Evolutionary conservation across 768 basidiomycete species (phyloP), one percentile per base, ranked within the genome.

Genomic region (Kwoniella dendrophila): DNA sequence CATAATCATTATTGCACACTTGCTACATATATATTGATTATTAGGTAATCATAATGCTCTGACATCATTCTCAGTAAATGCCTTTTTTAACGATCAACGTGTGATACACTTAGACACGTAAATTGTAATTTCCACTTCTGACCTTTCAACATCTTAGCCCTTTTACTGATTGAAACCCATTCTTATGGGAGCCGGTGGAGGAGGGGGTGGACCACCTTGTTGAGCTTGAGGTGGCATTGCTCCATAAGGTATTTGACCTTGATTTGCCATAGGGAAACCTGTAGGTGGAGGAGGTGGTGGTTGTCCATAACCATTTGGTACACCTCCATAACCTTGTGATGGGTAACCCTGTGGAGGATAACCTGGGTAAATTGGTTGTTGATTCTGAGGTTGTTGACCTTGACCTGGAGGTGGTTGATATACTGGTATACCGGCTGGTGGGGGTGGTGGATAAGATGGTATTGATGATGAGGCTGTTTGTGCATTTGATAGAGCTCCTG

Each of bases 401-500:
- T n/a, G n/a, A n/a, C n/a, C n/a, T n/a, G n/a, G n/a, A n/a, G n/a
- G n/a, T n/a, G 74, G 71, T 57, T 76, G 75, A 51, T 75, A 78
- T 32, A 77, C 73, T 53, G 77, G 74, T 38, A 78, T 72, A 3
- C 78, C 77, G 36, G 69, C 64, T 32, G 78, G 77, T 24, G 75
- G 75, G 32, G 73, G 66, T 26, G 71, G 62, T 18, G 56, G 45
- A 24, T 56, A 56, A 26, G 56, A 32, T 20, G 50, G 72, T 12
- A 45, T 38, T 4, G 60, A 49, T 48, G 59, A 65, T 0, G 68
- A 48, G 12, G 66, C 55, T 18, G 52, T 52, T 20, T 59, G 18
- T 29, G 54, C 59, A 18, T 67, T 74, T 0, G 91, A 89, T 57
- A 96, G 83, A 16, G 85, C 88, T 38, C 92, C 92, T 10, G 92